phyloP scores from a whole-genome alignment of 139 green algal species.

The Micromonas pusilla region DNA sequence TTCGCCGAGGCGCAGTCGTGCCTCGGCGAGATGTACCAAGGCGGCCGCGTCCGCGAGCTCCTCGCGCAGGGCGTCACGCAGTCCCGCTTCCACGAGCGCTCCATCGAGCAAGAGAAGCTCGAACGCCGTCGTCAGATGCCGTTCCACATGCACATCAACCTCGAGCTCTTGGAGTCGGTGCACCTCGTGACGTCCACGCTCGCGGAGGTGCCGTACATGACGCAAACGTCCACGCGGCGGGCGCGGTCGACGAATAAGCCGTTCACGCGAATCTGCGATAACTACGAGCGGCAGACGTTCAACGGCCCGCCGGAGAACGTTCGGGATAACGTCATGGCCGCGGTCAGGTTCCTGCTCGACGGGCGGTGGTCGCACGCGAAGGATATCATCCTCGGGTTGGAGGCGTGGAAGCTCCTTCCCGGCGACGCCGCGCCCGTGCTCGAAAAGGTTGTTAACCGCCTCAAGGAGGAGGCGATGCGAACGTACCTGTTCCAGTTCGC shows the following conservation, averaged over 20 bases:
- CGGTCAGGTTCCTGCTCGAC: constrained; percentile 59
- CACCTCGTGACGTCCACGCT: constrained; percentile 91
- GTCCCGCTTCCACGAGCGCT: constrained; percentile 45
- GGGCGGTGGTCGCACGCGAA: constrained; percentile 79
- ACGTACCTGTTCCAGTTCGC: constrained; percentile 88
- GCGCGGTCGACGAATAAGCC: neutral
- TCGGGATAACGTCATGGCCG: constrained; percentile 92
- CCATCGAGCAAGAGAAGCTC: constrained; percentile 76
- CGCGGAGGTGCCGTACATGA: constrained; percentile 86
- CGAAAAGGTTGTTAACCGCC: constrained; percentile 61
- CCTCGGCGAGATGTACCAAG: constrained; percentile 86
- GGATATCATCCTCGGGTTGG: constrained; percentile 44
- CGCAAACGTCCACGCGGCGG: constrained; percentile 39
- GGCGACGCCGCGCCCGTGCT: constrained; percentile 49
- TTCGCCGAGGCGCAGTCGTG: constrained; percentile 81
- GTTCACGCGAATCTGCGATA: constrained; percentile 85
- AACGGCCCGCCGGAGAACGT: constrained; percentile 94
- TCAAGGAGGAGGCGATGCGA: constrained; percentile 78
- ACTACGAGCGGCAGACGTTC: constrained; percentile 88
- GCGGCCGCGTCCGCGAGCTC: constrained; percentile 92
- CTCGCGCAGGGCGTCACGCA: constrained; percentile 72
- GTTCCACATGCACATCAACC: constrained; percentile 99
- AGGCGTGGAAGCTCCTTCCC: constrained; percentile 36
- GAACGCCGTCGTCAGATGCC: constrained; percentile 92
- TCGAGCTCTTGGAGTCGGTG: constrained; percentile 88